Percentiles rank a stretch among this genome's conserved stretches.
Conservation (phyloP, 176 grass and related monocot genomes). For the Ananas comosus region DNA sequence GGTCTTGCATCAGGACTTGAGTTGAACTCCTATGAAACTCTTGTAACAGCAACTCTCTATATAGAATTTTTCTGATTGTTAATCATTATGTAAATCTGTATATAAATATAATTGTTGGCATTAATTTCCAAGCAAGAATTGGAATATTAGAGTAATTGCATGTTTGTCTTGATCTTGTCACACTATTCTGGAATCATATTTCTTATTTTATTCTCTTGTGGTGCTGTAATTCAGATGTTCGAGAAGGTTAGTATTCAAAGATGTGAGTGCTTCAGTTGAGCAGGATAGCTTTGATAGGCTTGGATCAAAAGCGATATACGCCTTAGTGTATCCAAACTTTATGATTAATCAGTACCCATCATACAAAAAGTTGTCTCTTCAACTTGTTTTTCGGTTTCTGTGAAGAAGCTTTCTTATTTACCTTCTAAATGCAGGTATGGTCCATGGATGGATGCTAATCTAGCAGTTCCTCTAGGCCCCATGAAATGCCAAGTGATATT, state of each 20-base stretch:
- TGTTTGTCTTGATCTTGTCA: not conserved
- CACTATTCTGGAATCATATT: slow-evolving; percentile 15
- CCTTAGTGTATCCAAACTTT: slow-evolving; percentile 94
- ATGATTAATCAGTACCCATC: slow-evolving; percentile 81
- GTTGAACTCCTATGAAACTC: slow-evolving; percentile 79
- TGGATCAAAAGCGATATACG: slow-evolving; percentile 78
- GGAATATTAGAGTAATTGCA: not conserved
- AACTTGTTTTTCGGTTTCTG: not conserved
- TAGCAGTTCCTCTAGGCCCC: slow-evolving; percentile 62
- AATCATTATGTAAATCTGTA: not conserved
- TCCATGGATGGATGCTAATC: slow-evolving; percentile 98
- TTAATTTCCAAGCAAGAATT: too few relatives aligned
- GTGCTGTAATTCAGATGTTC: slow-evolving; percentile 39
- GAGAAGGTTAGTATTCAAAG: slow-evolving; percentile 92
- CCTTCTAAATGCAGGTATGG: slow-evolving; percentile 51
- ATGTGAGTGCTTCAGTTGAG: slow-evolving; percentile 43
- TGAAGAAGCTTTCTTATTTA: not conserved
- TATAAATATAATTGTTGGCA: too few relatives aligned
- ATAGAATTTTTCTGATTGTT: not conserved
- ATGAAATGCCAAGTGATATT: slow-evolving; percentile 81
- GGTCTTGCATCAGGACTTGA: slow-evolving; percentile 79
- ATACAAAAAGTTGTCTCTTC: slow-evolving; percentile 1
- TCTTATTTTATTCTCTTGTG: slow-evolving; percentile 12
- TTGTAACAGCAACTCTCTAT: slow-evolving; percentile 31
- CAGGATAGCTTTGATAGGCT: slow-evolving; percentile 42